A percentile compares a stretch with the other conserved stretches of the same genome.
Evolutionary conservation across 2,329 filamentous ascomycete species (phyloP).

Genomic region (Sporothrix curviconia): DNA sequence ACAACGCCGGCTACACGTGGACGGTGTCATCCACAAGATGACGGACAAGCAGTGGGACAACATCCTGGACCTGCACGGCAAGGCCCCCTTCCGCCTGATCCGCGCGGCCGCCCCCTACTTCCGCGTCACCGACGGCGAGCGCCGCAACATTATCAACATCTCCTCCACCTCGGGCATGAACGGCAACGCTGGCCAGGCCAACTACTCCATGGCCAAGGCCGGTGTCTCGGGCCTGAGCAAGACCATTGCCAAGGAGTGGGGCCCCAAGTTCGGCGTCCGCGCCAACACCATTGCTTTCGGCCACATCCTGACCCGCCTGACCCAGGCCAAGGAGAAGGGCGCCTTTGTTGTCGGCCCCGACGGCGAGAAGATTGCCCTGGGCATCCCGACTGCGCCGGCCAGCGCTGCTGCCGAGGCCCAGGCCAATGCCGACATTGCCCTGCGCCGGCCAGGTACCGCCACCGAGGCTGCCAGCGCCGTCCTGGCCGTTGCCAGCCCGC

Average conservation of each 20-base stretch:
- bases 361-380: slow-evolving; percentile 67
- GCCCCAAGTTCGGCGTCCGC: slow-evolving; percentile 72
- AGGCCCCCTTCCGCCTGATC: slow-evolving; percentile 77
- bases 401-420: slow-evolving; percentile 30
- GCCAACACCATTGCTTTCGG: slow-evolving; percentile 82
- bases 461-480: slow-evolving; percentile 75
- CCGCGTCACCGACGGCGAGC: slow-evolving; percentile 74
- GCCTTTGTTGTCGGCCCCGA: slow-evolving; percentile 71
- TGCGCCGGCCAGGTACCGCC: slow-evolving; percentile 68
- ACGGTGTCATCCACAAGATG: slow-evolving; percentile 89
- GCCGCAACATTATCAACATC: slow-evolving; percentile 76
- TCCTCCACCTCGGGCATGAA: slow-evolving; percentile 74
- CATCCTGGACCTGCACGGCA: slow-evolving; percentile 76
- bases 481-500: slow-evolving; percentile 70
- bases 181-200: slow-evolving; percentile 86
- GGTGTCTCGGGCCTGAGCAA: slow-evolving; percentile 78
- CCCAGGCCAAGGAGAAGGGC: slow-evolving; percentile 76
- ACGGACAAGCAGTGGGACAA: slow-evolving; percentile 88
- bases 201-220: slow-evolving; percentile 81
- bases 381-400: slow-evolving; percentile 59
- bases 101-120: slow-evolving; percentile 79
- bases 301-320: slow-evolving; percentile 71
- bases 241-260: slow-evolving; percentile 90
- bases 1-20: slow-evolving; percentile 91
- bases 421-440: slow-evolving; percentile 63